Conservation (phyloP, 2,329 filamentous ascomycete species). For the Clarireedia monteithiana region DNA sequence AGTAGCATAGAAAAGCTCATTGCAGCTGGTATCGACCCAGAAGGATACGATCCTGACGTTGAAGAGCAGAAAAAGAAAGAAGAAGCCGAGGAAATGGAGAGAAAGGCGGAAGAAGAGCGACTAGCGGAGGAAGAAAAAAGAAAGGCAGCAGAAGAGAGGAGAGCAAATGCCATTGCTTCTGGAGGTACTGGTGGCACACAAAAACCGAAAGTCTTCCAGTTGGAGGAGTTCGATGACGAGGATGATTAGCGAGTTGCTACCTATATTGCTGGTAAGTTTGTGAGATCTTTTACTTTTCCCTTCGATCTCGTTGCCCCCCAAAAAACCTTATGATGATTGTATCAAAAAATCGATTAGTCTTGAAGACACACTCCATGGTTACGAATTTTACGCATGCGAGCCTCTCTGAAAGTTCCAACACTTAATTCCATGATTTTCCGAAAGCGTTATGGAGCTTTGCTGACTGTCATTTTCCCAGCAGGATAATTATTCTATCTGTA, state of each 20-base stretch:
- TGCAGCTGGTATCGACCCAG: conserved; percentile 55
- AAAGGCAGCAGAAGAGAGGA: conserved; percentile 20
- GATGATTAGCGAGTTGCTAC: conserved; percentile 20
- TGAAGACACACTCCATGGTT: conserved; percentile 92
- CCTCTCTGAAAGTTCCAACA: conserved; percentile 53
- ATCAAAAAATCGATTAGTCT: conserved; percentile 90
- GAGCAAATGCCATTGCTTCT: conserved; percentile 11
- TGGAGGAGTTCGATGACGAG: conserved; percentile 36
- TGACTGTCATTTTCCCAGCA: background rate
- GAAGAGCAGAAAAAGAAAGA: conserved; percentile 28
- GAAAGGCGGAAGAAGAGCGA: conserved; percentile 21
- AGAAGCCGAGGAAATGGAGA: conserved; percentile 27
- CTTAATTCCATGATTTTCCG: background rate
- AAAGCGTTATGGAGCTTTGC: background rate
- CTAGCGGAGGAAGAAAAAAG: conserved; percentile 28
- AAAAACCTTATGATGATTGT: conserved; percentile 56
- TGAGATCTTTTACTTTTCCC: background rate
- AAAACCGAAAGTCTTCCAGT: conserved; percentile 33
- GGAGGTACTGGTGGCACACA: conserved; percentile 11
- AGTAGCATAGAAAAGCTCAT: conserved; percentile 54
- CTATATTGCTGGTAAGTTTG: background rate
- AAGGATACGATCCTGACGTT: conserved; percentile 45
- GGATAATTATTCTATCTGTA: too few species aligned
- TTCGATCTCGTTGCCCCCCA: background rate
- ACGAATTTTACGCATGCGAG: conserved; percentile 65